phyloP scores from a whole-genome alignment of 2,329 filamentous ascomycete genomes.

The Gyromitra esculenta region DNA sequence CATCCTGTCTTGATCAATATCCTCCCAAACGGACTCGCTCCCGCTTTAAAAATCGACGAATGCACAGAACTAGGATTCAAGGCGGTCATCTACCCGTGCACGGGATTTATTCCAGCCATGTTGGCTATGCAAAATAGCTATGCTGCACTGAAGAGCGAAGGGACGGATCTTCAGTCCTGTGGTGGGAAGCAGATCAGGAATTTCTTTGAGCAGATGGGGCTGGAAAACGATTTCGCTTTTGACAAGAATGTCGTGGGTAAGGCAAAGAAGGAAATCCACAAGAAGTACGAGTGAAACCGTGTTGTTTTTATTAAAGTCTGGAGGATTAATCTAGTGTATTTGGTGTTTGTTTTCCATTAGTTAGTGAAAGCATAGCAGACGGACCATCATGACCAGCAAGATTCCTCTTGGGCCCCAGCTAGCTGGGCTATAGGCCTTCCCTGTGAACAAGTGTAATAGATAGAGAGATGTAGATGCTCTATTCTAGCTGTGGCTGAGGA shows the following conservation, averaged over 20 bases:
- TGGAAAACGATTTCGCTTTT: not conserved
- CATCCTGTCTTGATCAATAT: conserved; percentile 12
- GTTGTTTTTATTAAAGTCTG: not conserved
- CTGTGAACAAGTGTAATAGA: too few relatives aligned
- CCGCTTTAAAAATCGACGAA: conserved; percentile 2
- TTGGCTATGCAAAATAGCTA: conserved; percentile 2
- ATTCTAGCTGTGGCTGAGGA: too few relatives aligned
- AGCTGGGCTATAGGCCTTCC: too few relatives aligned
- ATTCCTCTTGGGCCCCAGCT: too few relatives aligned
- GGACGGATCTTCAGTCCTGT: not conserved
- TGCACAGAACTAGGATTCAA: conserved; percentile 1
- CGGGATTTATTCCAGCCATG: conserved; percentile 8
- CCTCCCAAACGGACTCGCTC: conserved; percentile 6
- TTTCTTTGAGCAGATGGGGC: not conserved
- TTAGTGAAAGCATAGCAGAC: too few relatives aligned
- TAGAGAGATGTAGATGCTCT: too few relatives aligned
- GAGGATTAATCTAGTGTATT: not conserved
- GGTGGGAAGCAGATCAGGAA: not conserved
- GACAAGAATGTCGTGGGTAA: not conserved
- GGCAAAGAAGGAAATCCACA: not conserved
- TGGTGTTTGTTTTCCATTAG: not conserved
- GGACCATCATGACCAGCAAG: too few relatives aligned
- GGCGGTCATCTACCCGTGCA: conserved; percentile 7
- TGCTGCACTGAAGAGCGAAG: not conserved
- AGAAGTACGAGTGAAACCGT: not conserved